Evolutionary conservation across 139 green algal species (phyloP).

Genomic region (Ettlia oleoabundans): DNA sequence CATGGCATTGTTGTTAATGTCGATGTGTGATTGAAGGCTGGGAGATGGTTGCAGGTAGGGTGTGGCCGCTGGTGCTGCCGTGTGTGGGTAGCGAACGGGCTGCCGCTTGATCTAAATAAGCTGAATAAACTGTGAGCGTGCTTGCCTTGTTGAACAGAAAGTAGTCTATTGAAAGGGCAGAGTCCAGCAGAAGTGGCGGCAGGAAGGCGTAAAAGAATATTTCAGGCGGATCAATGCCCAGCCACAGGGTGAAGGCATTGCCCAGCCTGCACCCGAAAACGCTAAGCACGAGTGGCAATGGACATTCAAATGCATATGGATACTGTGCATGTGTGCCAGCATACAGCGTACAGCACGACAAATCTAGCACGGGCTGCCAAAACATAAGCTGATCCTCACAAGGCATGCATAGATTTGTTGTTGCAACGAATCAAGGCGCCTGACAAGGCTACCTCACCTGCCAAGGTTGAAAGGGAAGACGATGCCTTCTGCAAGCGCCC

Average conservation of each 20-base stretch:
- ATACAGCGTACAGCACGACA: no score
- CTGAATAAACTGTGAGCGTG: no score
- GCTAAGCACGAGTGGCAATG: neutral
- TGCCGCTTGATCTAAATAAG: neutral
- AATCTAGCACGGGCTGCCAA: no score
- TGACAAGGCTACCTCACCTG: constrained; percentile 10
- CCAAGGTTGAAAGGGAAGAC: constrained; percentile 52
- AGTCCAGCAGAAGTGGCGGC: constrained; percentile 63
- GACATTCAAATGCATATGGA: no score
- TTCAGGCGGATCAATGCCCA: constrained; percentile 66
- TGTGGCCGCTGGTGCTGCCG: no score
- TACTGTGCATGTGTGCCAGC: no score
- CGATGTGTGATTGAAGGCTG: neutral
- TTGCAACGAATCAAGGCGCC: no score
- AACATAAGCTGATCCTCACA: no score
- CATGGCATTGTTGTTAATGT: no score
- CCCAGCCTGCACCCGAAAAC: constrained; percentile 16
- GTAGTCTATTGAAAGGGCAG: constrained; percentile 73
- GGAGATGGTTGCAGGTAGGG: no score
- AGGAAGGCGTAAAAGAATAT: constrained; percentile 89
- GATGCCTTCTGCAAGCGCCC: constrained; percentile 29
- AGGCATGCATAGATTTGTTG: no score
- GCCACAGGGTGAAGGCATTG: constrained; percentile 40
- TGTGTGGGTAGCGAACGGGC: no score
- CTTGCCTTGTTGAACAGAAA: constrained; percentile 85